Conservation (phyloP, 371 early-diverging fungal genomes). For the Saksenaea vasiformis region DNA sequence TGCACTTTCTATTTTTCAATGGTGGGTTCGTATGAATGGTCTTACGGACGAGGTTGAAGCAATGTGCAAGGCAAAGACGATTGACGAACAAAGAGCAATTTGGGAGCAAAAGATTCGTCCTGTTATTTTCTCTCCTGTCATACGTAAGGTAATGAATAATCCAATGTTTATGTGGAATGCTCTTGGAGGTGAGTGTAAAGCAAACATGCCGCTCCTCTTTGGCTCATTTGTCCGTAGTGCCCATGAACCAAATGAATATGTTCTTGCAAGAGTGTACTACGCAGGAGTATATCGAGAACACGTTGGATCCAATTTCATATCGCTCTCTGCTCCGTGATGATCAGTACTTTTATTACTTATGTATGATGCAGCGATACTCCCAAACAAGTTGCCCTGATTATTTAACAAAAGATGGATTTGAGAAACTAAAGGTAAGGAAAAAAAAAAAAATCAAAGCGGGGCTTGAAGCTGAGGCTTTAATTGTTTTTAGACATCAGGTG, state of each 20-base stretch:
- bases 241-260: constrained; percentile 88
- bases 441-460: neutral
- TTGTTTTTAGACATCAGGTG: constrained; percentile 33
- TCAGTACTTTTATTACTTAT: constrained; percentile 86
- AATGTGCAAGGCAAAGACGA: constrained; percentile 56
- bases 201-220: neutral
- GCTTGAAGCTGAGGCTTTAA: neutral
- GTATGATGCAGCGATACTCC: constrained; percentile 72
- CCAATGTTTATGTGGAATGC: constrained; percentile 87
- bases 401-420: constrained; percentile 71
- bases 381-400: constrained; percentile 71
- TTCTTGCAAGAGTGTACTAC: constrained; percentile 77
- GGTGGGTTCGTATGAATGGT: constrained; percentile 64
- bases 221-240: constrained; percentile 48
- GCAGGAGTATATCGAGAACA: constrained; percentile 79
- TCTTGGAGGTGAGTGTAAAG: constrained; percentile 57
- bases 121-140: constrained; percentile 63
- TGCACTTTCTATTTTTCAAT: constrained; percentile 71
- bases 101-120: constrained; percentile 72
- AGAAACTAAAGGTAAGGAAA: constrained; percentile 51
- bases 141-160: constrained; percentile 69
- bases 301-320: constrained; percentile 76
- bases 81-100: constrained; percentile 63
- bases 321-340: constrained; percentile 64
- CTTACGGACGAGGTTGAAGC: constrained; percentile 57